Conservation (phyloP, 768 basidiomycete genomes). For the Podaxis carcinomalis region DNA sequence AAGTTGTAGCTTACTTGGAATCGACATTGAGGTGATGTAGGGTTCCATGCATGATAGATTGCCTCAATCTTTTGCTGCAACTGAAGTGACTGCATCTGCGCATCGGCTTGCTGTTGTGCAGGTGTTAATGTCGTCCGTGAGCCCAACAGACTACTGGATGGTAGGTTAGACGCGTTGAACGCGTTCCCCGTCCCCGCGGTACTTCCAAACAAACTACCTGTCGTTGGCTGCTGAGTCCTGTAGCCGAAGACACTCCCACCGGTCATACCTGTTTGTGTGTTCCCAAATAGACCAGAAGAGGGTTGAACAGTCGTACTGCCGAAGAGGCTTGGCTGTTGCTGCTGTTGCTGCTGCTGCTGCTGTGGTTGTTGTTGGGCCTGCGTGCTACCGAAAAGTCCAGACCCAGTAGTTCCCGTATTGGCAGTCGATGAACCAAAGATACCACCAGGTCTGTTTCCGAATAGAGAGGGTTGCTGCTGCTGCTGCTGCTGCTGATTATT, state of each 20-base stretch:
- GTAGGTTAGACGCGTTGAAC: conserved; percentile 28
- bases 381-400: conserved; percentile 15
- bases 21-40: conserved; percentile 61
- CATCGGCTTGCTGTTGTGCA: conserved; percentile 50
- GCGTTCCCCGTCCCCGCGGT: conserved; percentile 20
- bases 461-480: conserved; percentile 20
- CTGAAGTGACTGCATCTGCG: conserved; percentile 52
- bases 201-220: conserved; percentile 18
- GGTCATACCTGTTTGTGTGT: conserved; percentile 11
- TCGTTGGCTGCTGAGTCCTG: conserved; percentile 20
- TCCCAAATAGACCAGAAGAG: conserved; percentile 16
- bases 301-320: conserved; percentile 25
- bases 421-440: conserved; percentile 23
- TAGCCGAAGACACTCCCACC: conserved; percentile 15
- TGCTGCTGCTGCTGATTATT: conserved; percentile 12
- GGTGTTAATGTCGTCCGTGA: conserved; percentile 32
- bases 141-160: conserved; percentile 28
- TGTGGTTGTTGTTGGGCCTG: conserved; percentile 10
- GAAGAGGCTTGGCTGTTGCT: conserved; percentile 19
- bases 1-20: conserved; percentile 63
- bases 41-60: conserved; percentile 69
- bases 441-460: conserved; percentile 20
- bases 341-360: neutral
- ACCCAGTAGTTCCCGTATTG: conserved; percentile 13
- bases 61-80: conserved; percentile 57